Conservation (phyloP, 148 eudicot species). For the Amaranthus palmeri region DNA sequence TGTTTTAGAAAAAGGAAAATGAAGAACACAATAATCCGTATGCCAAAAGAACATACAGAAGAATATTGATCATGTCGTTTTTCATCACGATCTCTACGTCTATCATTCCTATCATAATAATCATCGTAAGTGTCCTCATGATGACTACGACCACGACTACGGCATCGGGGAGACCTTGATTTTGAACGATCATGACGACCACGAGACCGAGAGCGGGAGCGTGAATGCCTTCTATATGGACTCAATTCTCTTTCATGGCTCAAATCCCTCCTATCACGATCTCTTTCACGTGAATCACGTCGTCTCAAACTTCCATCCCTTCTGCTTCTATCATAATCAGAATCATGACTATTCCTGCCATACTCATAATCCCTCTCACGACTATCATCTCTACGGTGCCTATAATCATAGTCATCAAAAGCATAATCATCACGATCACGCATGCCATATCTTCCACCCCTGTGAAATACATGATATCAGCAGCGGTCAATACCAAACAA, state of each 20-base stretch:
- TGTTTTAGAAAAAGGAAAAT: not conserved
- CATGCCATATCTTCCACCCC: conserved; percentile 62
- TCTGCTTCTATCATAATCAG: conserved; percentile 80
- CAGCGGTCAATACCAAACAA: conserved; percentile 30
- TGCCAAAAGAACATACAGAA: conserved; percentile 37
- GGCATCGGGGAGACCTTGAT: conserved; percentile 80
- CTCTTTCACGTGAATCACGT: conserved; percentile 75
- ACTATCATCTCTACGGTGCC: conserved; percentile 69
- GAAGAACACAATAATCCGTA: not conserved
- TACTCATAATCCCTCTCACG: conserved; percentile 84
- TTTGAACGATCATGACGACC: conserved; percentile 65
- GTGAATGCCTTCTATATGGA: conserved; percentile 67
- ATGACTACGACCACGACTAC: conserved; percentile 75
- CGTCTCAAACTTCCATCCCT: conserved; percentile 83
- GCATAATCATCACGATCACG: conserved; percentile 69
- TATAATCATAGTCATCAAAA: conserved; percentile 74
- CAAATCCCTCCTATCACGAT: conserved; percentile 59
- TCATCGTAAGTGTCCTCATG: conserved; percentile 76
- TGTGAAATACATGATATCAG: conserved; percentile 41
- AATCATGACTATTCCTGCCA: conserved; percentile 80
- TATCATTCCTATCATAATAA: conserved; percentile 59
- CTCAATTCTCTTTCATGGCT: conserved; percentile 73
- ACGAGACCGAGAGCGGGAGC: conserved; percentile 68
- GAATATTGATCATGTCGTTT: conserved; percentile 61
- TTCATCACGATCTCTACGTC: conserved; percentile 80